Conservation (phyloP, 768 basidiomycete genomes). For the Lactarius evosmus region DNA sequence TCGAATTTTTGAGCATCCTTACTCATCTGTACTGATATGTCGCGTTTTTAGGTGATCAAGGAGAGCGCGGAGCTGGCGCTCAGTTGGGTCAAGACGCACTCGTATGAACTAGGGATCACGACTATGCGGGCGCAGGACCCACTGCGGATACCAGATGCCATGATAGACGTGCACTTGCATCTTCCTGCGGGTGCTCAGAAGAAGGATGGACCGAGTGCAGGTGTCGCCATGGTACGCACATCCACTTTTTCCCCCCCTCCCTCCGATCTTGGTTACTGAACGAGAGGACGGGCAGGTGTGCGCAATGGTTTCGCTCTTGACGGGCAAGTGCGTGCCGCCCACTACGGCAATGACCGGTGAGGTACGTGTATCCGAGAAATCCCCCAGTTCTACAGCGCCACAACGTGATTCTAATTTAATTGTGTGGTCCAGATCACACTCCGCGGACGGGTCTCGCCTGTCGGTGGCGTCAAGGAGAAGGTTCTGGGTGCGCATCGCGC, state of each 20-base stretch:
- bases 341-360: constrained; percentile 90
- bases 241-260: not conserved
- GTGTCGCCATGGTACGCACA: constrained; percentile 80
- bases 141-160: constrained; percentile 58
- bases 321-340: constrained; percentile 67
- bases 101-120: constrained; percentile 77
- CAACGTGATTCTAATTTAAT: constrained; percentile 29
- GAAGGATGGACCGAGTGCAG: constrained; percentile 93
- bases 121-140: constrained; percentile 67
- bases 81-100: constrained; percentile 88
- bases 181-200: constrained; percentile 87
- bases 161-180: constrained; percentile 84
- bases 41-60: constrained; percentile 66
- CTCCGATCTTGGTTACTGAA: constrained; percentile 5
- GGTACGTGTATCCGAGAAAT: constrained; percentile 41
- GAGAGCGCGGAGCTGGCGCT: constrained; percentile 88
- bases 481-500: constrained; percentile 88
- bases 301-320: constrained; percentile 82
- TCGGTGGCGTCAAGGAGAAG: constrained; percentile 92
- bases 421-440: constrained; percentile 61
- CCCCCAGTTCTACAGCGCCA: too few species aligned
- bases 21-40: not conserved
- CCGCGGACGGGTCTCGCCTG: constrained; percentile 74
- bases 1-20: not conserved
- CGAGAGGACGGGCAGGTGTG: constrained; percentile 50